phyloP scores from a whole-genome alignment of 441 rosid genomes.

The Adansonia madagascariensis region DNA sequence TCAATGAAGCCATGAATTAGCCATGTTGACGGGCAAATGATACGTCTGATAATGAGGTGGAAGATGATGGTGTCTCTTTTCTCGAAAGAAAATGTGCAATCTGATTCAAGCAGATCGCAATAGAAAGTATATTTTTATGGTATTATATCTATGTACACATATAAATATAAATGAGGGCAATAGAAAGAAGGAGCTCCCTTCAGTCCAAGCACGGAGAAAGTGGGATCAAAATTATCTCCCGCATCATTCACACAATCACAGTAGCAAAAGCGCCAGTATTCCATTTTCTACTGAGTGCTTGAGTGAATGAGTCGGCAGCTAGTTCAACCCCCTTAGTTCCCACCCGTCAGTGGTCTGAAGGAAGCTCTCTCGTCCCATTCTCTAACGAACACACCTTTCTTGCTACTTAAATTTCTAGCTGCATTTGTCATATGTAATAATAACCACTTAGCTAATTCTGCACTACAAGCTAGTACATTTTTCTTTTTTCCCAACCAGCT shows the following conservation, averaged over 20 bases:
- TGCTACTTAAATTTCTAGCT: background rate
- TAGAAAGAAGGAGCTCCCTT: slow-evolving; percentile 86
- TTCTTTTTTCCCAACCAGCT: background rate
- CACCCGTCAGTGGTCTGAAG: slow-evolving; percentile 79
- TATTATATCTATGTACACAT: too few species aligned
- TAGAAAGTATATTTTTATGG: too few species aligned
- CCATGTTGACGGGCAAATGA: background rate
- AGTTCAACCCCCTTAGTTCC: slow-evolving; percentile 61
- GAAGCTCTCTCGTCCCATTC: slow-evolving; percentile 73
- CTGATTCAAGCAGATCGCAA: background rate
- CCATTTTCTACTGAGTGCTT: slow-evolving; percentile 52
- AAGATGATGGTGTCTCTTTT: slow-evolving; percentile 6
- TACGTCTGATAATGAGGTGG: slow-evolving; percentile 14
- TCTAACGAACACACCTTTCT: background rate
- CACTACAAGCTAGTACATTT: background rate
- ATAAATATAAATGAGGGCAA: slow-evolving; percentile 24
- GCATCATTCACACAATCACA: slow-evolving; percentile 92
- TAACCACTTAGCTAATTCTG: background rate
- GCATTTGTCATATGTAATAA: background rate
- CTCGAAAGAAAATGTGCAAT: background rate
- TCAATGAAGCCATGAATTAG: background rate
- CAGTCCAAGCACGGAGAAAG: slow-evolving; percentile 88
- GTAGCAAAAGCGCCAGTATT: slow-evolving; percentile 34
- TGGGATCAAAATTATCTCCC: slow-evolving; percentile 75
- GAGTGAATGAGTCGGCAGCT: slow-evolving; percentile 97